Evolutionary conservation across 768 basidiomycete genomes (phyloP).

Genomic region (Macrolepiota fuliginosa): DNA sequence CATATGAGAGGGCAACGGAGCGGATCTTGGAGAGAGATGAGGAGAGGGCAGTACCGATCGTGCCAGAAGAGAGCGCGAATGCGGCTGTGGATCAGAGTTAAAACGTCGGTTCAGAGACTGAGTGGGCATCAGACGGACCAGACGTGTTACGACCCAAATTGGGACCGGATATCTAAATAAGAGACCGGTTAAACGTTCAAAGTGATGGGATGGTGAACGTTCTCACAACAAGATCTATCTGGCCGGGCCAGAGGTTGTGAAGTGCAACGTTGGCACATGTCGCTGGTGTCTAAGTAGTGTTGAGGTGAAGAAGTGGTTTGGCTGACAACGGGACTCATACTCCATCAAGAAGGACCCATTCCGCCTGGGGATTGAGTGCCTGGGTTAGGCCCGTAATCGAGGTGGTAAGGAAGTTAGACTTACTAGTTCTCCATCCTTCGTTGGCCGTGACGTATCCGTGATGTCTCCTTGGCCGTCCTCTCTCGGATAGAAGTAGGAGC

Average conservation of each 20-base stretch:
- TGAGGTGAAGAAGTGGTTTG: conserved; percentile 2
- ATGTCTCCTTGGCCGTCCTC: conserved; percentile 72
- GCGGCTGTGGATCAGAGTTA: conserved; percentile 50
- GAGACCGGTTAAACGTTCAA: background rate
- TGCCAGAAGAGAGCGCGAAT: conserved; percentile 88
- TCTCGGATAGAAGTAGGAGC: conserved; percentile 75
- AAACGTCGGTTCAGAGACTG: background rate
- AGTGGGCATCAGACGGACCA: conserved; percentile 36
- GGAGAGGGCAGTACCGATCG: conserved; percentile 87
- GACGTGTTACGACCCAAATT: conserved; percentile 86
- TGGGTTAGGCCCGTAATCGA: background rate
- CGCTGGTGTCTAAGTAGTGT: conserved; percentile 67
- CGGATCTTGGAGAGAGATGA: conserved; percentile 68
- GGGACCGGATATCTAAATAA: conserved; percentile 72
- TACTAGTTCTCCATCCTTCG: conserved; percentile 73
- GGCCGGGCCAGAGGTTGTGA: conserved; percentile 81
- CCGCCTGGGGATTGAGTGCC: conserved; percentile 38
- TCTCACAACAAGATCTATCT: conserved; percentile 87
- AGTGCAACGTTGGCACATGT: conserved; percentile 90
- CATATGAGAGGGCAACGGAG: conserved; percentile 88
- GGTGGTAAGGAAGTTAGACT: conserved; percentile 12
- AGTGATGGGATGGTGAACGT: background rate
- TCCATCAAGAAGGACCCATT: conserved; percentile 91
- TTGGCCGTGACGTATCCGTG: conserved; percentile 55
- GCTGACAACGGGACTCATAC: conserved; percentile 36